Percentiles rank a stretch among this genome's conserved stretches.
Evolutionary conservation across 805 yeast species (phyloP).

Genomic region (Isabelozyma gotoi): DNA sequence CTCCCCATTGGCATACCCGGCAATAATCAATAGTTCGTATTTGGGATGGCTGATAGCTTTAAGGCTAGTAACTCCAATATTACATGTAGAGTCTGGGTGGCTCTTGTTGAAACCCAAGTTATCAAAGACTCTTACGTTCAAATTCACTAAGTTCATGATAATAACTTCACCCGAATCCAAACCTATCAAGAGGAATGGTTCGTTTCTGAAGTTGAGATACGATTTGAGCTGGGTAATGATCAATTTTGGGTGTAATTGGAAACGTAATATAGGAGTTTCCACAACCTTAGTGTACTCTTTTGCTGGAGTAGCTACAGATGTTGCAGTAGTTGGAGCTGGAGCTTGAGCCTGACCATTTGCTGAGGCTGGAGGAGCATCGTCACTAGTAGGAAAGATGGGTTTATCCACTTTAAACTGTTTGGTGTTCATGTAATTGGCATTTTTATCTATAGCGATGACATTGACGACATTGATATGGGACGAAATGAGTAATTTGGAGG

Average conservation of each 20-base stretch:
- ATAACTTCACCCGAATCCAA: slow-evolving; percentile 66
- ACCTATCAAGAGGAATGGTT: slow-evolving; percentile 58
- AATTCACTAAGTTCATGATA: slow-evolving; percentile 54
- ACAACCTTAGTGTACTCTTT: slow-evolving; percentile 31
- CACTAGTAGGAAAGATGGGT: slow-evolving; percentile 20
- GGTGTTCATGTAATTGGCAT: slow-evolving; percentile 21
- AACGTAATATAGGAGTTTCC: slow-evolving; percentile 45
- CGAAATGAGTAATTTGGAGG: slow-evolving; percentile 37
- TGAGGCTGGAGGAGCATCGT: slow-evolving; percentile 5
- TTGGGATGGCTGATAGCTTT: slow-evolving; percentile 28
- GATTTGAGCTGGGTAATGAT: slow-evolving; percentile 40
- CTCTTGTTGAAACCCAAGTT: slow-evolving; percentile 36
- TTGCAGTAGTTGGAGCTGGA: neutral
- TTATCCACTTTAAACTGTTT: slow-evolving; percentile 15
- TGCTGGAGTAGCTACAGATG: neutral
- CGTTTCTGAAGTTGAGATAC: slow-evolving; percentile 22
- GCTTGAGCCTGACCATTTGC: neutral
- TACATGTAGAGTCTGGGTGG: slow-evolving; percentile 5
- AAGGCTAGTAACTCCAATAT: slow-evolving; percentile 19
- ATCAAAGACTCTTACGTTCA: slow-evolving; percentile 44
- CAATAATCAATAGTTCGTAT: slow-evolving; percentile 49
- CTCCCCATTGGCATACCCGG: slow-evolving; percentile 66
- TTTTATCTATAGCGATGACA: slow-evolving; percentile 36
- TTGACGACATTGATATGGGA: slow-evolving; percentile 53
- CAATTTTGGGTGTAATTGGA: slow-evolving; percentile 34